Evolutionary conservation across 192 early-diverging fungal species (phyloP).

Genomic region (Coemansia sp.): DNA sequence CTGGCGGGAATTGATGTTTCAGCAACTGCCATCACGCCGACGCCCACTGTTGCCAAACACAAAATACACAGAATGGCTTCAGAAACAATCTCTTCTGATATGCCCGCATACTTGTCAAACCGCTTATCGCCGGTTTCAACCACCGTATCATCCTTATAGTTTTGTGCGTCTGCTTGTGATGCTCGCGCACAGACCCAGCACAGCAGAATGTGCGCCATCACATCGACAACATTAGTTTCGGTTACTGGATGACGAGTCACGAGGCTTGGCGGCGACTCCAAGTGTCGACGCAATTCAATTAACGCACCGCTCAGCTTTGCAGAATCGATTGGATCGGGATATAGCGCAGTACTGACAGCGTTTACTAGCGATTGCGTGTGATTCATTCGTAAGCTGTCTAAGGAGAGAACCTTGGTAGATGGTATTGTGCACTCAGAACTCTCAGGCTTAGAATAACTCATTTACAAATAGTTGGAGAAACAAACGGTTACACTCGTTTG

Average conservation of each 20-base stretch:
- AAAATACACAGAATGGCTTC: slow-evolving; percentile 35
- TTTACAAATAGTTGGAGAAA: neutral
- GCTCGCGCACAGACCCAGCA: slow-evolving; percentile 50
- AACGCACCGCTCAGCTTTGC: slow-evolving; percentile 15
- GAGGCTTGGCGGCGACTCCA: slow-evolving; percentile 36
- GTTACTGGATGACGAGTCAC: slow-evolving; percentile 30
- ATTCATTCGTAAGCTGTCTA: slow-evolving; percentile 35
- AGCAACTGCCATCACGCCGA: slow-evolving; percentile 32
- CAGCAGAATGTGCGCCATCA: slow-evolving; percentile 35
- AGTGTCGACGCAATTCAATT: slow-evolving; percentile 29
- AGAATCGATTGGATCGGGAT: slow-evolving; percentile 20
- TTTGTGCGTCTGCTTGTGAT: slow-evolving; percentile 33
- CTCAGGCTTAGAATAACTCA: neutral
- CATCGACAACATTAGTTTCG: slow-evolving; percentile 33
- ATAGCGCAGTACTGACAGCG: slow-evolving; percentile 27
- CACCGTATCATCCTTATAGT: slow-evolving; percentile 12
- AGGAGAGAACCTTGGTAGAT: slow-evolving; percentile 11
- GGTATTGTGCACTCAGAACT: neutral
- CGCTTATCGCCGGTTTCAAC: slow-evolving; percentile 14
- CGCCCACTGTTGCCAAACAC: slow-evolving; percentile 31
- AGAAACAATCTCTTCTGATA: slow-evolving; percentile 13
- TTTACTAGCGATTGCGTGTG: slow-evolving; percentile 46
- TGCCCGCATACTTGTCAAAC: slow-evolving; percentile 33
- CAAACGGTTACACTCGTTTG: neutral
- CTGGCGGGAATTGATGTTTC: slow-evolving; percentile 41